Evolutionary conservation across 495 filamentous ascomycete species (phyloP), one percentile per base, ranked within the genome.

Genomic region (Hypoxylon fuscum): DNA sequence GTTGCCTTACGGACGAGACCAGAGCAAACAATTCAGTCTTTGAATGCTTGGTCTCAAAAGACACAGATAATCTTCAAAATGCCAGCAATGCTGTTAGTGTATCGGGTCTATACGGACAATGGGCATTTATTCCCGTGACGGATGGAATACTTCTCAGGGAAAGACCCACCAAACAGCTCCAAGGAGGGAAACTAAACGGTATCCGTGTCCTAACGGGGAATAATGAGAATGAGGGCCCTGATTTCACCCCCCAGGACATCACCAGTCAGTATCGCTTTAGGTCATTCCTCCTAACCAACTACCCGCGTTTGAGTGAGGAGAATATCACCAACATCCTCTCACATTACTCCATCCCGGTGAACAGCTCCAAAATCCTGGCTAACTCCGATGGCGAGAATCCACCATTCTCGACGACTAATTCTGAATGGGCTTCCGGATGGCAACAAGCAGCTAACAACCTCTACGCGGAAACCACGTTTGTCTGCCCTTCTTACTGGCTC

Each of bases 401-500:
- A 1, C 74, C 74, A 7, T 74, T 55, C 49, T 68, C 72, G 32
- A 74, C 72, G 3, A 72, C 66, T 0, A 69, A 67, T 14, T 72
- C 69, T 7, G 56, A 56, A 27, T 71, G 37, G 42, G 69, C 64
- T 3, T 34, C 25, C 9, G 72, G 72, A 15, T 74, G 72, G 72
- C 62, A 74, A 15, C 72, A 74, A 45, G 64, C 63, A 22, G 68
- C 61, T 5, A 71, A 74, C 40, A 83, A 85, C 53, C 72, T 88
- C 34, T 86, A 84, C 42, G 80, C 79, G 31, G 85, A 88, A 70
- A 76, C 81, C 4, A 83, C 81, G 7, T 86, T 88, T 54, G 73
- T 81, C 41, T 89, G 87, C 55, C 82, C 85, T 1, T 78, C 82
- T 2, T 84, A 86, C 62, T 88, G 84, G 85, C 72, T 89, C 18